A percentile compares a stretch with the other conserved stretches of the same genome.
phyloP scores from a whole-genome alignment of 108 stramenopile species.

The Asterionellopsis glacialis region DNA sequence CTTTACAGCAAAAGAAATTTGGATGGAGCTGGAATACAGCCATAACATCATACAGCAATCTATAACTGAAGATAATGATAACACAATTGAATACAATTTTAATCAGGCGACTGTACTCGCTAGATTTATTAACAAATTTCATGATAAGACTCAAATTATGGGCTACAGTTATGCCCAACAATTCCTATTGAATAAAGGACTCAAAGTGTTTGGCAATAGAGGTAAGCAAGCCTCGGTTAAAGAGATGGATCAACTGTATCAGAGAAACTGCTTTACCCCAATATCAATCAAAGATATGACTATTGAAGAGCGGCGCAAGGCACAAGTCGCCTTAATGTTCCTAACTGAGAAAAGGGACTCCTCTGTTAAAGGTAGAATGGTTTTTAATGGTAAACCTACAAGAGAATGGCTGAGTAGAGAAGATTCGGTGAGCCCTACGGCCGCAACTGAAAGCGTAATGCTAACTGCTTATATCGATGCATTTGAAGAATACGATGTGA shows the following conservation, averaged over 20 bases:
- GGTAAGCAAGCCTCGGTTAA: slow-evolving; percentile 18
- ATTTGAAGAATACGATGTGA: slow-evolving; percentile 25
- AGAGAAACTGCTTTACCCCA: slow-evolving; percentile 18
- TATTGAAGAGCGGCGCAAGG: slow-evolving; percentile 15
- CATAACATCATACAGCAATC: no score
- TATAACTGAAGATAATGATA: no score
- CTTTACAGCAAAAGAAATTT: no score
- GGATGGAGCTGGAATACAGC: no score
- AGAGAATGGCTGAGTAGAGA: slow-evolving; percentile 21
- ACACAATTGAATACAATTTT: no score
- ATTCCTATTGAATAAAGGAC: slow-evolving; percentile 9
- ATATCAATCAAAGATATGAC: neutral
- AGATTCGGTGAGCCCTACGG: slow-evolving; percentile 29
- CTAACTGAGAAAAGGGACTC: slow-evolving; percentile 13
- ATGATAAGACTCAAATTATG: neutral
- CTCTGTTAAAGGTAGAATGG: slow-evolving; percentile 11
- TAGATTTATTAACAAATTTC: neutral
- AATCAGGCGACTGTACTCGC: no score
- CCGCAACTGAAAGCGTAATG: slow-evolving; percentile 19
- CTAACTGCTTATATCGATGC: slow-evolving; percentile 10
- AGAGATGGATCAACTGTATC: slow-evolving; percentile 38
- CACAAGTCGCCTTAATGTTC: slow-evolving; percentile 14
- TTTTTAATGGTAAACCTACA: slow-evolving; percentile 29
- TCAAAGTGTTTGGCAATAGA: slow-evolving; percentile 24
- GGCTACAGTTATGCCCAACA: neutral